Conservation (phyloP, 768 basidiomycete species). For the Boletus pseudopeckii region DNA sequence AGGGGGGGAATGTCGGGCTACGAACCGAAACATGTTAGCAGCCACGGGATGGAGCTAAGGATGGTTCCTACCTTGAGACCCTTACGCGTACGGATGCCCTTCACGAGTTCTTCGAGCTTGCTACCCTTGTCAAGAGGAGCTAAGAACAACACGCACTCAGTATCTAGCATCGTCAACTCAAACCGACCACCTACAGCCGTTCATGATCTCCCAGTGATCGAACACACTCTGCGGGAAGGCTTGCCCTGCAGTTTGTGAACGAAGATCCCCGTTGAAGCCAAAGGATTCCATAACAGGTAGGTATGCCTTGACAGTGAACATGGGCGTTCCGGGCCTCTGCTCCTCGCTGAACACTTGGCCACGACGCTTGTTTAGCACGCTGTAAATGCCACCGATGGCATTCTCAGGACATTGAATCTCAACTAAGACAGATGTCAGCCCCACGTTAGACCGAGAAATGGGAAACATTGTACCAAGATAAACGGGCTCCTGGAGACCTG, state of each 20-base stretch:
- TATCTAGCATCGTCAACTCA: not conserved
- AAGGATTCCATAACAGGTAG: constrained; percentile 89
- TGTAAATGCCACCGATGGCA: constrained; percentile 98
- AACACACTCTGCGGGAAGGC: constrained; percentile 97
- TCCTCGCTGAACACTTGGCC: constrained; percentile 98
- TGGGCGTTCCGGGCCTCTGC: constrained; percentile 94
- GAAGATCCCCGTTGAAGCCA: constrained; percentile 96
- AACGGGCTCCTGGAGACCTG: constrained; percentile 92
- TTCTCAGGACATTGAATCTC: constrained; percentile 98
- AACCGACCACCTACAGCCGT: constrained; percentile 56
- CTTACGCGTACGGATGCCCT: constrained; percentile 82
- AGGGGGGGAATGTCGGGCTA: constrained; percentile 86
- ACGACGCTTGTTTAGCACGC: constrained; percentile 90
- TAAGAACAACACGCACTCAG: constrained; percentile 6
- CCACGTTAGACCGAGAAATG: not conserved
- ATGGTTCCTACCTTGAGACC: constrained; percentile 74
- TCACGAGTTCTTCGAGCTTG: constrained; percentile 86
- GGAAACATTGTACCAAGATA: constrained; percentile 65
- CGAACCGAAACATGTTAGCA: constrained; percentile 11
- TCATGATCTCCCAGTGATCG: constrained; percentile 89
- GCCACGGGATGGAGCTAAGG: not conserved
- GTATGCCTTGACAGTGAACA: constrained; percentile 99
- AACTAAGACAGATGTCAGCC: constrained; percentile 44
- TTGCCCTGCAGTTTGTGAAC: constrained; percentile 89
- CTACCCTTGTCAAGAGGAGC: constrained; percentile 86